Conservation (phyloP, 768 basidiomycete genomes). For the Phanerochaete carnosa region DNA sequence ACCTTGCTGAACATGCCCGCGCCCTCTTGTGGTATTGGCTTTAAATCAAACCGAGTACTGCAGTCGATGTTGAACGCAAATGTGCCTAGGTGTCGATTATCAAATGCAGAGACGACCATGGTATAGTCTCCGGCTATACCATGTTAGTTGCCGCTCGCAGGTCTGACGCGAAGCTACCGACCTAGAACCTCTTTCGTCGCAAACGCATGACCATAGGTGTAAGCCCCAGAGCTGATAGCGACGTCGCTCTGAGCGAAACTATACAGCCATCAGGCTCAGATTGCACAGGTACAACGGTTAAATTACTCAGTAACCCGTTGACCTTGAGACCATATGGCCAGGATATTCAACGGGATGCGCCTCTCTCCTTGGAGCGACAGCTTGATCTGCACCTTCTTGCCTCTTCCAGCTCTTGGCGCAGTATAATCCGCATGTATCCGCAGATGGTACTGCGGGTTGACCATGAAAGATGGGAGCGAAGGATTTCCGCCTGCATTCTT, state of each 20-base stretch:
- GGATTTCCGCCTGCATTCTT: conserved; percentile 85
- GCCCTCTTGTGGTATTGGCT: conserved; percentile 75
- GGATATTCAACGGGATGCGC: conserved; percentile 71
- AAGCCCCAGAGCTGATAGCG: conserved; percentile 71
- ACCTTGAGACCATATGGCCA: conserved; percentile 72
- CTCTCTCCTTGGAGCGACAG: conserved; percentile 54
- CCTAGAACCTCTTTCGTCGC: conserved; percentile 50
- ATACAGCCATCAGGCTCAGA: not conserved
- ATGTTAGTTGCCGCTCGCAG: not conserved
- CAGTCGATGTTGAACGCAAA: conserved; percentile 67
- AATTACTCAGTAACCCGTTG: conserved; percentile 73
- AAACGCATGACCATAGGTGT: conserved; percentile 73
- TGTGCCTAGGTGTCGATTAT: conserved; percentile 60
- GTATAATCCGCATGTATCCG: conserved; percentile 41
- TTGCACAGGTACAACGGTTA: not conserved
- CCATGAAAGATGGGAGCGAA: conserved; percentile 75
- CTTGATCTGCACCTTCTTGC: conserved; percentile 36
- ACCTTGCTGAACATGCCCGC: conserved; percentile 84
- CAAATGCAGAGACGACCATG: conserved; percentile 81
- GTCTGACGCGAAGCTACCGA: conserved; percentile 26
- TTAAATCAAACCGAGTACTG: conserved; percentile 55
- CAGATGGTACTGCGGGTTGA: conserved; percentile 86
- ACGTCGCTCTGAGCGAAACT: conserved; percentile 68
- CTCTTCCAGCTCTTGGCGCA: not conserved
- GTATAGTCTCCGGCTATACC: conserved; percentile 73